Base-by-base conservation (phyloP, 257 asterid genomes). In the Pogostemon cablin region DNA sequence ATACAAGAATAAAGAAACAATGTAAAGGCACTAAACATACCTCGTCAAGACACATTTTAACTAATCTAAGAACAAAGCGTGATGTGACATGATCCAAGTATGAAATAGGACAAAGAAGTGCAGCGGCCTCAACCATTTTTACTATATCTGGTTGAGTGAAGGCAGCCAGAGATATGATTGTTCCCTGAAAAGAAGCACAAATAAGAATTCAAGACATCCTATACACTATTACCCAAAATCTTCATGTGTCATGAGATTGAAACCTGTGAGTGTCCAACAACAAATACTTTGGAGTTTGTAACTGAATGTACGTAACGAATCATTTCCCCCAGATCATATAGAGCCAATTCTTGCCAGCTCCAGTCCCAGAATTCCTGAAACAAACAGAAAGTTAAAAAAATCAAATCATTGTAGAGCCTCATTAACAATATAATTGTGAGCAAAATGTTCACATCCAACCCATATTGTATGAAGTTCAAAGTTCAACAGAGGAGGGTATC, bases 241-340 rank as follows among this genome's bases (percentile, higher is more conserved):
- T 37, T 5, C 35, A 6, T 34, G 9, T 59, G 62, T 54, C 72
- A 41, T 39, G 62, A 74, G 75, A 76, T 62, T 38, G 63, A 65
- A 64, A 93, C 99, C 99, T 95, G 99, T 68, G 99, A 95, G 79
- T 95, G 96, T 75, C 99, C 99, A 64, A 91, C 91, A 78, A 91
- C 78, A 72, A 86, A 74, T 40, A 95, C 73, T 84, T 88, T 91
- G 72, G 91, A 83, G 62, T 81, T 75, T 43, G 98, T 88, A 67
- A 72, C 59, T 47, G 89, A 82, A 71, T 82, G 35, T 62, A 91
- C 65, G 71, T 87, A 95, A 69, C 71, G 87, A 59, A 86, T 83
- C 93, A 95, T 95, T 81, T 81, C 98, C 55, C 85, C 83, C 61
- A 95, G 92, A 83, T 91, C 99, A 62, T 84, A 79, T 53, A 87